Conservation (phyloP, 306 rosid species). For the Quercus variabilis region DNA sequence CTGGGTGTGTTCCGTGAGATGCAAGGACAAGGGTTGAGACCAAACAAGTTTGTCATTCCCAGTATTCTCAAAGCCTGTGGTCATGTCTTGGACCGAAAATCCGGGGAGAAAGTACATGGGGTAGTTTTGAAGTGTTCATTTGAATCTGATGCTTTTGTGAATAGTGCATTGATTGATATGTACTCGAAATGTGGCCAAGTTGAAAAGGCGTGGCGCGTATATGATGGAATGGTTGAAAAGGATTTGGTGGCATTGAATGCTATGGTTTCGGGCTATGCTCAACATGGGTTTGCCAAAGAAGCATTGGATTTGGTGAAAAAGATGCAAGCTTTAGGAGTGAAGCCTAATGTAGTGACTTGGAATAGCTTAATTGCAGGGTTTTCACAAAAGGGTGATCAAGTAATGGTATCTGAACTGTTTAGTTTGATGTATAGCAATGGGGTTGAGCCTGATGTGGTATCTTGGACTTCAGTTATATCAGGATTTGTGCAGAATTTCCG, state of each 20-base stretch:
- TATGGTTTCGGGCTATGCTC: slow-evolving; percentile 69
- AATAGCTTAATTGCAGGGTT: slow-evolving; percentile 70
- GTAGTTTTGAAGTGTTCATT: slow-evolving; percentile 51
- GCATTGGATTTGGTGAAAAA: slow-evolving; percentile 55
- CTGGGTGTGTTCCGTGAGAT: slow-evolving; percentile 47
- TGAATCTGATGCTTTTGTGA: slow-evolving; percentile 57
- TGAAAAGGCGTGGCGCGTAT: slow-evolving; percentile 50
- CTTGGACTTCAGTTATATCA: slow-evolving; percentile 85
- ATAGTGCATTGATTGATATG: slow-evolving; percentile 67
- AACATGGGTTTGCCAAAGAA: slow-evolving; percentile 48
- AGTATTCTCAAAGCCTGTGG: slow-evolving; percentile 87
- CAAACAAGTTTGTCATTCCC: slow-evolving; percentile 54
- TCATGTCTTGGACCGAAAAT: slow-evolving; percentile 38
- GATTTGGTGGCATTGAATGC: slow-evolving; percentile 83
- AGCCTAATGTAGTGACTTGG: slow-evolving; percentile 79
- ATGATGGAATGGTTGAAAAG: slow-evolving; percentile 55
- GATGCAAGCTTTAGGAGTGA: slow-evolving; percentile 39
- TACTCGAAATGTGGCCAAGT: slow-evolving; percentile 56
- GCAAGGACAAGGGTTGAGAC: slow-evolving; percentile 37
- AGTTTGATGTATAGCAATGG: slow-evolving; percentile 47
- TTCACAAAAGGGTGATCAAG: slow-evolving; percentile 62
- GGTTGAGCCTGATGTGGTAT: slow-evolving; percentile 69
- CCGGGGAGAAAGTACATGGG: slow-evolving; percentile 60
- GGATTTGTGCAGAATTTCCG: slow-evolving; percentile 78
- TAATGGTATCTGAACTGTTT: slow-evolving; percentile 49